Evolutionary conservation across 2,329 filamentous ascomycete species (phyloP).

Genomic region (Sporothrix pseudoabietina): DNA sequence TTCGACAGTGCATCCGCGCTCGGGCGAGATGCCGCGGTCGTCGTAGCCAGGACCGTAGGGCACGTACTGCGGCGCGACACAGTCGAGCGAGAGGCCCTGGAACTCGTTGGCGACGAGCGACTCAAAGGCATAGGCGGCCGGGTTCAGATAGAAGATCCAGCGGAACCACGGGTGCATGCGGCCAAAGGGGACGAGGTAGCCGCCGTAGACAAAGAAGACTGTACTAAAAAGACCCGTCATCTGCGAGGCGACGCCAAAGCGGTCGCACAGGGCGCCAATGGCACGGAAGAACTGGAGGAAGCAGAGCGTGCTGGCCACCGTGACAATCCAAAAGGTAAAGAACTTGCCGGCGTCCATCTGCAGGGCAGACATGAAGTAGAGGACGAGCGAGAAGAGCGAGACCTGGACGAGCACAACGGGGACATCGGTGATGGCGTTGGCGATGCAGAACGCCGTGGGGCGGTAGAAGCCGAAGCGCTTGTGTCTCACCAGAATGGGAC

Average conservation of each 20-base stretch:
- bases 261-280: slow-evolving; percentile 60
- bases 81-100: slow-evolving; percentile 59
- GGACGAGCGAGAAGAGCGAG: slow-evolving; percentile 67
- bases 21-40: background rate
- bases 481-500: slow-evolving; percentile 41
- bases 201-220: slow-evolving; percentile 61
- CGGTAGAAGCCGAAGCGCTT: slow-evolving; percentile 56
- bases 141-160: slow-evolving; percentile 69
- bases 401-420: slow-evolving; percentile 64
- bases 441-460: slow-evolving; percentile 59
- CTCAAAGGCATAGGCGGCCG: slow-evolving; percentile 64
- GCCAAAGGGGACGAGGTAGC: slow-evolving; percentile 32
- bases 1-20: slow-evolving; percentile 23
- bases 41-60: slow-evolving; percentile 28
- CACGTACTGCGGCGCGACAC: slow-evolving; percentile 42
- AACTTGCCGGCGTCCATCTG: slow-evolving; percentile 66
- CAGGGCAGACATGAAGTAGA: slow-evolving; percentile 79
- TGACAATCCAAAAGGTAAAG: slow-evolving; percentile 66
- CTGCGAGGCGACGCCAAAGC: slow-evolving; percentile 56
- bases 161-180: slow-evolving; percentile 56
- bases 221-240: slow-evolving; percentile 57
- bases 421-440: slow-evolving; percentile 62
- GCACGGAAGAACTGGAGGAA: slow-evolving; percentile 63
- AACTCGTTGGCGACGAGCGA: slow-evolving; percentile 59
- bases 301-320: slow-evolving; percentile 59